A percentile compares a stretch with the other conserved stretches of the same genome.
Evolutionary conservation across 2,329 filamentous ascomycete species (phyloP).

Genomic region (Paracamarosporium sp.): DNA sequence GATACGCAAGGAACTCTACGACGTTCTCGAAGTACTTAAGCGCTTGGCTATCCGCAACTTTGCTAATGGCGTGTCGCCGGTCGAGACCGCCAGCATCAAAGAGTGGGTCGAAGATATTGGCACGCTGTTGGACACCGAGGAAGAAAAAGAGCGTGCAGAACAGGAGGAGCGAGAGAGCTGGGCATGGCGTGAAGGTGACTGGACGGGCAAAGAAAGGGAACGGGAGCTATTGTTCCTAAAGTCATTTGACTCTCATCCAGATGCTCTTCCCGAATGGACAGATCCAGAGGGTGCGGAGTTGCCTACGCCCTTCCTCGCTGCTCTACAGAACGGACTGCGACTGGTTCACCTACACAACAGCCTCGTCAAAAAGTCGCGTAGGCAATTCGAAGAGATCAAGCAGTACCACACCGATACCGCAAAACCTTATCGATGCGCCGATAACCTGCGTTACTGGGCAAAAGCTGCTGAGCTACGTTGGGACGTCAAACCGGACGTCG

Average conservation of each 20-base stretch:
- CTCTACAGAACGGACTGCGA: slow-evolving; percentile 78
- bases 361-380: slow-evolving; percentile 80
- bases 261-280: slow-evolving; percentile 72
- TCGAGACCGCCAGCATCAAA: slow-evolving; percentile 78
- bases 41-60: slow-evolving; percentile 90
- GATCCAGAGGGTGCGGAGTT: slow-evolving; percentile 60
- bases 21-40: slow-evolving; percentile 89
- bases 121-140: slow-evolving; percentile 77
- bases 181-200: slow-evolving; percentile 82
- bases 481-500: slow-evolving; percentile 82
- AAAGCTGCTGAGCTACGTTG: slow-evolving; percentile 95
- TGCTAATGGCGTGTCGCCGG: slow-evolving; percentile 77
- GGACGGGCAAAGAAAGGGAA: slow-evolving; percentile 73
- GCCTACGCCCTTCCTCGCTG: slow-evolving; percentile 75
- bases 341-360: slow-evolving; percentile 91
- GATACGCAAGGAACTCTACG: slow-evolving; percentile 82
- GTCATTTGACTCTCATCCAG: slow-evolving; percentile 70
- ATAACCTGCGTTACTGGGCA: slow-evolving; percentile 94
- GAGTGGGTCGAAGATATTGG: slow-evolving; percentile 82
- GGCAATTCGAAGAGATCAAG: slow-evolving; percentile 88
- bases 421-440: slow-evolving; percentile 91
- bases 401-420: slow-evolving; percentile 89
- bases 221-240: slow-evolving; percentile 82
- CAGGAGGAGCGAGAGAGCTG: slow-evolving; percentile 74
- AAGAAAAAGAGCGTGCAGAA: slow-evolving; percentile 78